Evolutionary conservation across 768 basidiomycete species (phyloP), one percentile per base, ranked within the genome.

Genomic region (Leccinellum albellum): DNA sequence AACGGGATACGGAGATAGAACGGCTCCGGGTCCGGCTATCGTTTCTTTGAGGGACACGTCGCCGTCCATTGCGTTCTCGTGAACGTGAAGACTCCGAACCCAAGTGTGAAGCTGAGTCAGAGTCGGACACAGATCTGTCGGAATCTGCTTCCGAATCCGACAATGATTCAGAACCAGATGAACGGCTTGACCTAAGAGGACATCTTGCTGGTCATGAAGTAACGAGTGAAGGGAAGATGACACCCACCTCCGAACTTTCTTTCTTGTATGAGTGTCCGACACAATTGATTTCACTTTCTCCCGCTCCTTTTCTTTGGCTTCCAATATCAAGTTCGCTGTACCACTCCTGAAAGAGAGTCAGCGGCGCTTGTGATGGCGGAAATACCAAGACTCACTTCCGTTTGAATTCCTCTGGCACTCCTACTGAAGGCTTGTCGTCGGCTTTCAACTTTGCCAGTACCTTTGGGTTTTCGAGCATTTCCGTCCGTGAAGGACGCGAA

Each of bases 391-490:
- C 85, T 33, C 54, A 91, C 90, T 87, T 86, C 59, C 74, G 80
- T 78, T 85, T 92, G 73, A 97, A 95, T 71, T 97, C 94, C 59
- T 94, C 93, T 4, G 94, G 94, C 12, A 94, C 83, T 59, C 92
- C 90, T 0, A 91, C 86, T 17, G 84, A 84, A 4, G 92, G 91
- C 62, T 86, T 85, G 10, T 87, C 87, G 8, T 86, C 83, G 0
- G 78, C 75, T 70, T 83, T 87, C 37, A 88, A 71, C 70, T 90
- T 90, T 4, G 85, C 80, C 8, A 88, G 74, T 2, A 83, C 50
- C 23, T 73, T 77, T 3, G 92, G 92, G 54, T 91, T 90, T 64
- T 93, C 88, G 15, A 98, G 81, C 70, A 87, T 85, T 64, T 94
- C 82, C 2, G 91, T 91, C 42, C 94, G 83, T 33, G 92, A 94